Conservation (phyloP, 148 eudicot species). For the Arctostaphylos glauca region DNA sequence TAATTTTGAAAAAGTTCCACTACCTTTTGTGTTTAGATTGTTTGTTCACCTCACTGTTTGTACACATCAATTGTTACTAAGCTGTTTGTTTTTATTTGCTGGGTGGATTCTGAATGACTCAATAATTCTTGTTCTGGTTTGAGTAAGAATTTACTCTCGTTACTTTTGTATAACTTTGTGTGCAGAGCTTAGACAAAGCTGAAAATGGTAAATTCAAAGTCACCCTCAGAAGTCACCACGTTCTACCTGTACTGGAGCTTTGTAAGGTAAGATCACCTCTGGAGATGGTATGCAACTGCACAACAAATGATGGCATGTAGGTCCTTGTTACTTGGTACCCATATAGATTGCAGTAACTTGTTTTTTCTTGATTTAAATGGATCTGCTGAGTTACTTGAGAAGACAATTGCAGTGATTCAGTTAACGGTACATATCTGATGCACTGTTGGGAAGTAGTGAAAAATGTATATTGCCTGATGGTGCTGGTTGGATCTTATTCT, state of each 20-base stretch:
- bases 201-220: constrained; percentile 62
- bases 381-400: background rate
- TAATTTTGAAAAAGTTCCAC: background rate
- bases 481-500: background rate
- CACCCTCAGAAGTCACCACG: constrained; percentile 69
- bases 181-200: constrained; percentile 70
- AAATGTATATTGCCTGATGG: background rate
- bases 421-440: background rate
- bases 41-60: background rate
- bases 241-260: constrained; percentile 73
- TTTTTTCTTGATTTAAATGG: background rate
- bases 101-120: background rate
- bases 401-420: too few species aligned
- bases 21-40: background rate
- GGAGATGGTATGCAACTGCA: background rate
- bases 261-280: constrained; percentile 57
- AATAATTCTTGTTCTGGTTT: background rate
- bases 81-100: background rate
- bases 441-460: background rate
- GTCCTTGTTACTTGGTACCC: background rate
- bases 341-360: background rate
- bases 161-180: constrained; percentile 10
- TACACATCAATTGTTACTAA: background rate
- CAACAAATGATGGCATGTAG: background rate
- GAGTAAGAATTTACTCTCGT: background rate